Evolutionary conservation across 176 grass and related monocot species (phyloP).

Genomic region (Guadua angustifolia): DNA sequence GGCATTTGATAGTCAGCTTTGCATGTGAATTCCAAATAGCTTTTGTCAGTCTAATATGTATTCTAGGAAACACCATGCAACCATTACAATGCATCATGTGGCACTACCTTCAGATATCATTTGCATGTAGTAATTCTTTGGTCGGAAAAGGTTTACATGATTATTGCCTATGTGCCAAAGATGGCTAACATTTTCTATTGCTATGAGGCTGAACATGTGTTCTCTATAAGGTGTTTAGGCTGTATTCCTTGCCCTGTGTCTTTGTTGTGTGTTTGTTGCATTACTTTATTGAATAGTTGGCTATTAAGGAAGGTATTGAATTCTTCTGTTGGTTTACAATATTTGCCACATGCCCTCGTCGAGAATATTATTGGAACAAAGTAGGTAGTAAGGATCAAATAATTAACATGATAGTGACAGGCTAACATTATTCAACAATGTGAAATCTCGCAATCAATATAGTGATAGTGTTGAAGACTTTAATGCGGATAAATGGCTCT

Average conservation of each 20-base stretch:
- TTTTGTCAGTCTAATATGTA: background rate
- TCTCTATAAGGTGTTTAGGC: background rate
- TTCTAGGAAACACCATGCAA: background rate
- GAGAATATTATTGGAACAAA: slow-evolving; percentile 16
- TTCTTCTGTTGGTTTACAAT: slow-evolving; percentile 4
- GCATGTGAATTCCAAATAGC: background rate
- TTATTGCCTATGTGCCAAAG: background rate
- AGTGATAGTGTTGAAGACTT: slow-evolving; percentile 8
- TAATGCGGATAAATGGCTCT: slow-evolving; percentile 31
- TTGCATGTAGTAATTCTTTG: background rate
- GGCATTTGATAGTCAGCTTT: background rate
- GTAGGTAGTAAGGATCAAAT: background rate
- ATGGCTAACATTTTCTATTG: slow-evolving; percentile 15
- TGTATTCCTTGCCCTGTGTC: background rate
- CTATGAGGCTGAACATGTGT: background rate
- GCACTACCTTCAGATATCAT: slow-evolving; percentile 5
- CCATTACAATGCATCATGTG: background rate
- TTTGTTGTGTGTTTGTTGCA: background rate
- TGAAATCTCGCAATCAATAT: slow-evolving; percentile 18
- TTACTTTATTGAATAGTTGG: too few relatives aligned
- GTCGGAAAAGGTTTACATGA: background rate
- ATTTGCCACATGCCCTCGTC: background rate
- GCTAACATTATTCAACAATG: background rate
- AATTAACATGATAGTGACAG: background rate
- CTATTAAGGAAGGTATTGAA: slow-evolving; percentile 32